Evolutionary conservation across 1,284 basidiomycete species (phyloP).

Genomic region (Boletus mariae): DNA sequence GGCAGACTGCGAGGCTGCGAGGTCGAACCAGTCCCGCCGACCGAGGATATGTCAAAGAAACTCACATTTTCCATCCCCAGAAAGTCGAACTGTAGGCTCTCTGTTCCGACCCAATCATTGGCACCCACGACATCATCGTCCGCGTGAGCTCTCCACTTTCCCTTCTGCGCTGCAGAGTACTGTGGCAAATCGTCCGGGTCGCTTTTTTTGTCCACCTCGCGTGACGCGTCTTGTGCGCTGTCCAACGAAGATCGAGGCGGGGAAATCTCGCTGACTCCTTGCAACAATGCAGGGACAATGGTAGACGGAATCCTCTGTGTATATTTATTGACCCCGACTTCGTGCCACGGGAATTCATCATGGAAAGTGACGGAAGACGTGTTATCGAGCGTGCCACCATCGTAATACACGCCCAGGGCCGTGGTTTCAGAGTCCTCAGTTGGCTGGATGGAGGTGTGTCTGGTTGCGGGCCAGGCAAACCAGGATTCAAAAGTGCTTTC

Average conservation of each 20-base stretch:
- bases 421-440: slow-evolving; percentile 9
- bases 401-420: neutral
- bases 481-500: neutral
- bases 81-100: slow-evolving; percentile 5
- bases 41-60: neutral
- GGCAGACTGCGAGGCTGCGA: slow-evolving; percentile 7
- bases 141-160: slow-evolving; percentile 12
- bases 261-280: slow-evolving; percentile 4
- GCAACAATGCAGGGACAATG: slow-evolving; percentile 19
- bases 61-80: slow-evolving; percentile 6
- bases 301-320: slow-evolving; percentile 13
- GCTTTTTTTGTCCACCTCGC: neutral
- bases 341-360: slow-evolving; percentile 9
- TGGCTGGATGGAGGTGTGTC: neutral
- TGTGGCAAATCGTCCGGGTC: neutral
- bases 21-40: neutral
- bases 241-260: neutral
- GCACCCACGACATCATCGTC: neutral
- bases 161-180: slow-evolving; percentile 14
- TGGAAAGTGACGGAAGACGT: slow-evolving; percentile 15
- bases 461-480: slow-evolving; percentile 1
- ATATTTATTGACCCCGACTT: neutral
- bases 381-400: slow-evolving; percentile 8
- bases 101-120: neutral
- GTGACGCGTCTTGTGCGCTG: neutral